Evolutionary conservation across 73 alveolate species (phyloP).

Genomic region (Paramecium pentaurelia): DNA sequence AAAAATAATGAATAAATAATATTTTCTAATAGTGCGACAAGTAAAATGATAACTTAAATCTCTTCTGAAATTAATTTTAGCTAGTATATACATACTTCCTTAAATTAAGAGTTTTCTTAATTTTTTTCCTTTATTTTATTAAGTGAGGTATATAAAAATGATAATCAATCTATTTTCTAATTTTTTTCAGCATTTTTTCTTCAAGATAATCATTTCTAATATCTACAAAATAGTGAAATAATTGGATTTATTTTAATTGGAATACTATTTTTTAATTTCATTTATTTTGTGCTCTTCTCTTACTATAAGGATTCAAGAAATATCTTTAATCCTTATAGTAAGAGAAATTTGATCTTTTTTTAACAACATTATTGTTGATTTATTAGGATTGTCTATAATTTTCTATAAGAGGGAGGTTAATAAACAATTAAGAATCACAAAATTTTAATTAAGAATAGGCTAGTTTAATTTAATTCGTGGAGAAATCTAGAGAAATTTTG

Average conservation of each 20-base stretch:
- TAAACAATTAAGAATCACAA: background rate
- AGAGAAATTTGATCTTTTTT: background rate
- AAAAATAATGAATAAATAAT: background rate
- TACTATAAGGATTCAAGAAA: background rate
- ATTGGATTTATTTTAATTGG: background rate
- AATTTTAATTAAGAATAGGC: background rate
- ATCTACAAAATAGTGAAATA: background rate
- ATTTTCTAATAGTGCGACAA: background rate
- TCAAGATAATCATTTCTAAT: background rate
- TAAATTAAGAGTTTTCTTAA: background rate
- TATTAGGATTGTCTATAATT: background rate
- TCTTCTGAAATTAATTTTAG: background rate
- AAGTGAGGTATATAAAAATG: background rate
- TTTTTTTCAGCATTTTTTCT: background rate
- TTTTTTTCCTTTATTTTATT: background rate
- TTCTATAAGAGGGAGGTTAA: background rate
- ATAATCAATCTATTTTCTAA: background rate
- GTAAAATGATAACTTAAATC: background rate
- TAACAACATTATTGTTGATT: background rate
- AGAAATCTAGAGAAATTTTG: background rate
- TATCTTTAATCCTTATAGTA: background rate
- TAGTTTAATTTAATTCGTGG: background rate
- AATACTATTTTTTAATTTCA: background rate
- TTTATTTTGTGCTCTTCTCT: background rate
- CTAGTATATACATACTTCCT: background rate